Evolutionary conservation across 2,329 filamentous ascomycete genomes (phyloP), one percentile per base, ranked within the genome.

Genomic region (Zymoseptoria ardabiliae): DNA sequence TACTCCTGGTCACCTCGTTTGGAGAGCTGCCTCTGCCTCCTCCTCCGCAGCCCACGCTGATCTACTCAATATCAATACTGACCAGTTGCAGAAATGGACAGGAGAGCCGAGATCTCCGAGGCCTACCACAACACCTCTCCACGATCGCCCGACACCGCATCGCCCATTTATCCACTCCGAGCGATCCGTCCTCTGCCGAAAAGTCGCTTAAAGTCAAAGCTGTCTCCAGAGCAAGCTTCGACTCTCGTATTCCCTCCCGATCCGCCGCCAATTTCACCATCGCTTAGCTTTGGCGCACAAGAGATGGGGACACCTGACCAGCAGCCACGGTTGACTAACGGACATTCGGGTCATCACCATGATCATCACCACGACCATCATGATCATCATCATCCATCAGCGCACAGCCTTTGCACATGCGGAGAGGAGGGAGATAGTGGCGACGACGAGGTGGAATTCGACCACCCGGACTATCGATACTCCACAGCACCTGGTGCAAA

Each of bases 111-210:
- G 22, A 53, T 53, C 21, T 23, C 51, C 8, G n/a, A 23, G 21
- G 51, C 51, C 51, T 53, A 53, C 23, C 51, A 53, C 51, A 28
- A 22, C 22, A 53, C 66, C 49, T 60, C 59, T 52, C 63, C 68
- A 23, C 65, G 70, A 45, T 70, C 68, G 6, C 71, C 72, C 65
- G 91, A 96, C 79, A 88, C 88, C 60, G 82, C 86, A 64, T 94
- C 91, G 61, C 85, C 89, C 61, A 81, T 90, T 70, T 96, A 90
- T 73, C 91, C 91, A 66, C 90, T 96, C 72, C 87, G 94, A 75
- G 89, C 93, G 62, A 99, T 99, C 73, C 88, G 91, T 71, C 94
- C 94, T 58, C 79, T 99, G 61, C 94, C 94, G 50, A 94, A 90
- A 76, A 88, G 91, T 70, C 88, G 90, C 65, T 82, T 99, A 57